Evolutionary conservation across 2,329 filamentous ascomycete species (phyloP).

Genomic region (Trichoderma endophyticum): DNA sequence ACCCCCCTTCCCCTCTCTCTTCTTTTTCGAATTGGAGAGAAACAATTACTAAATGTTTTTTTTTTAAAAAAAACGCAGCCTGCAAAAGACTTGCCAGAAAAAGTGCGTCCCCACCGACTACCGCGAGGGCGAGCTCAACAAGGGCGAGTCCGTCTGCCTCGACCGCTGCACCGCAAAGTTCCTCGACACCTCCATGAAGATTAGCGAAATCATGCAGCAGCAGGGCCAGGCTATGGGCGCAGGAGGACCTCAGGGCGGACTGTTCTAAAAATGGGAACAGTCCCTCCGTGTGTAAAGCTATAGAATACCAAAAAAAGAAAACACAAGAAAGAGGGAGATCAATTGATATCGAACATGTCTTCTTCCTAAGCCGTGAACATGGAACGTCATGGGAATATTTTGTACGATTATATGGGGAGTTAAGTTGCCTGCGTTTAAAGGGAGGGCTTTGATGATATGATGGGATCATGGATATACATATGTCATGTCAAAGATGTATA

Average conservation of each 20-base stretch:
- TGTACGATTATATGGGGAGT: constrained; percentile 16
- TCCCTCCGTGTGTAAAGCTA: not conserved
- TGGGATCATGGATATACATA: constrained; percentile 17
- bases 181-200: constrained; percentile 97
- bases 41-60: not conserved
- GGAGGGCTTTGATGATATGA: not conserved
- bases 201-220: constrained; percentile 92
- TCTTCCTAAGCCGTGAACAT: not conserved
- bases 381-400: not conserved
- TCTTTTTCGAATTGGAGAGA: not conserved
- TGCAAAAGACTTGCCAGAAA: constrained; percentile 83
- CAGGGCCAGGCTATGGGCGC: constrained; percentile 70
- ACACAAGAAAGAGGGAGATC: not conserved
- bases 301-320: not conserved
- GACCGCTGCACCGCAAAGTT: constrained; percentile 98
- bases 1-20: not conserved
- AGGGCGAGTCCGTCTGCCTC: constrained; percentile 96
- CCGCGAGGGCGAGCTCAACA: constrained; percentile 95
- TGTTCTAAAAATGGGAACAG: constrained; percentile 26
- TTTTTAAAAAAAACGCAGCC: constrained; percentile 45
- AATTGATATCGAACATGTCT: not conserved
- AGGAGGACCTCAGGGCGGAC: constrained; percentile 38
- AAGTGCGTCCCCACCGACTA: constrained; percentile 94
- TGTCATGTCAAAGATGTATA: constrained; percentile 26
- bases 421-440: not conserved